A percentile compares a stretch with the other conserved stretches of the same genome.
These are phyloP conservation scores for Chlorophyllum brunneum DNA, from an alignment of 768 basidiomycete genomes.

Conservation along the genomic window DNA sequence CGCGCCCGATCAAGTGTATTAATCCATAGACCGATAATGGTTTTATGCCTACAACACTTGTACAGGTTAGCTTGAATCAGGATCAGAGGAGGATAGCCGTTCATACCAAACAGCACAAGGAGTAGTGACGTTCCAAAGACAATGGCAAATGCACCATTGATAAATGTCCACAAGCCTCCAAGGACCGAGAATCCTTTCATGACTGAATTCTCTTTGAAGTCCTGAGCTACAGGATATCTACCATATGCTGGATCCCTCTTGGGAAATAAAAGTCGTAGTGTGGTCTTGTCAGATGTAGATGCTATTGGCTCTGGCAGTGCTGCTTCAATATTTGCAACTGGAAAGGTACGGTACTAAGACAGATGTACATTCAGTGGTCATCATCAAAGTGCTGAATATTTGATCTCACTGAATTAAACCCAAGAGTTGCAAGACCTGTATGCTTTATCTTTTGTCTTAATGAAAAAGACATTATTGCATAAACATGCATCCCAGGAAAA, in stretches of 20 bases:
- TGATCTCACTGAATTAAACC: too few relatives aligned
- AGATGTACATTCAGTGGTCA: too few relatives aligned
- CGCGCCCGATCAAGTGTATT: background rate
- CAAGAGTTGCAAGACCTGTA: too few relatives aligned
- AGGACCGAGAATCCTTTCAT: slow-evolving; percentile 7
- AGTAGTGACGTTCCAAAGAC: slow-evolving; percentile 10
- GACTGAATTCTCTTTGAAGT: slow-evolving; percentile 7
- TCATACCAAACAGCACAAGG: slow-evolving; percentile 11
- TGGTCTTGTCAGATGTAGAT: background rate
- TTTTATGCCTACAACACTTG: slow-evolving; percentile 4
- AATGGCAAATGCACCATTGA: slow-evolving; percentile 7
- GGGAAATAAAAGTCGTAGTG: background rate
- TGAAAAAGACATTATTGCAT: too few relatives aligned
- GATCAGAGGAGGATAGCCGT: background rate
- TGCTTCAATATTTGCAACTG: too few relatives aligned
- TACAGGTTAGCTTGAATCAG: background rate
- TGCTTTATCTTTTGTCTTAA: too few relatives aligned
- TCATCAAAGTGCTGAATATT: too few relatives aligned
- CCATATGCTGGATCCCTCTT: background rate
- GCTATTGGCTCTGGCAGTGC: background rate
- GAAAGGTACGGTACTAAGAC: too few relatives aligned
- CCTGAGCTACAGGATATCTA: background rate
- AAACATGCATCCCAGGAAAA: too few relatives aligned
- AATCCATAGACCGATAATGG: background rate
- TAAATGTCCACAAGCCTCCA: slow-evolving; percentile 13